phyloP scores from a whole-genome alignment of 371 early-diverging fungal genomes.

The Chytridium lagenaria region DNA sequence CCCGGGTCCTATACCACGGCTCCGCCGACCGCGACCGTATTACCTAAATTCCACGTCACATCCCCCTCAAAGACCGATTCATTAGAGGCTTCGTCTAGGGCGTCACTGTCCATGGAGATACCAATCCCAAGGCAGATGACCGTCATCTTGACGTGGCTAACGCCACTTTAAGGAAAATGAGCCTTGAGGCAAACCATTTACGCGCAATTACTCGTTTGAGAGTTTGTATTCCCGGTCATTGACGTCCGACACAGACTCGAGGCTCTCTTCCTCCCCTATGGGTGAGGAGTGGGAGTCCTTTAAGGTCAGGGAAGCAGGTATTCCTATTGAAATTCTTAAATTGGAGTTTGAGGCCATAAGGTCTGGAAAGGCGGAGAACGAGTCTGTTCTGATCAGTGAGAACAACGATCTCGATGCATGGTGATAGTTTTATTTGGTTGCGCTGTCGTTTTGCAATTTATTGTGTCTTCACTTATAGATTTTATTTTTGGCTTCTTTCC shows the following conservation, averaged over 20 bases:
- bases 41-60: background rate
- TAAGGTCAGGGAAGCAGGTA: conserved; percentile 23
- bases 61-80: background rate
- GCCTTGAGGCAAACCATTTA: background rate
- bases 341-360: conserved; percentile 37
- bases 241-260: background rate
- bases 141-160: background rate
- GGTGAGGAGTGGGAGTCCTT: conserved; percentile 35
- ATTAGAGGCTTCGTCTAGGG: background rate
- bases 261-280: conserved; percentile 13
- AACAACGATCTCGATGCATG: conserved; percentile 16
- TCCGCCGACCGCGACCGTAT: background rate
- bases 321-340: conserved; percentile 30
- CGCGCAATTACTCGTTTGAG: background rate
- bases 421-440: background rate
- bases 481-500: background rate
- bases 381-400: background rate
- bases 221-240: conserved; percentile 6
- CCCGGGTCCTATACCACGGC: too few relatives aligned
- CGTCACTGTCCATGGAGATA: background rate
- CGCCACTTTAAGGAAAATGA: background rate
- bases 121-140: background rate
- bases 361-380: background rate
- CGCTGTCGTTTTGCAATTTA: background rate
- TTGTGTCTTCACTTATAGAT: background rate